Evolutionary conservation across 2,329 filamentous ascomycete genomes (phyloP).

Genomic region (Colletotrichum lindemuthianum): DNA sequence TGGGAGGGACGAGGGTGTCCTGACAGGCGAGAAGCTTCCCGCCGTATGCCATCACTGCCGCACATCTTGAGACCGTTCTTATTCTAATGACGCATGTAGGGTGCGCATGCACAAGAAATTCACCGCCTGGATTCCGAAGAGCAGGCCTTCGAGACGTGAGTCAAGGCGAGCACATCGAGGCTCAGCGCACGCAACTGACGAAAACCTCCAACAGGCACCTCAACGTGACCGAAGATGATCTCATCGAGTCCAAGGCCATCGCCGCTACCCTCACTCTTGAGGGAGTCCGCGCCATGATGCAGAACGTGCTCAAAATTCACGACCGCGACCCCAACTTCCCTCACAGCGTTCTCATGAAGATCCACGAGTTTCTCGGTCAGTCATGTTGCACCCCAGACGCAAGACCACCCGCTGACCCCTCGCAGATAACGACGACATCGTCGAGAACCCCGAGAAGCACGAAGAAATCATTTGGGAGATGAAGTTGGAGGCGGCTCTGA

Average conservation of each 20-base stretch:
- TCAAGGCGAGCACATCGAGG: background rate
- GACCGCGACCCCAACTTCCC: slow-evolving; percentile 57
- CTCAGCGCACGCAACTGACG: background rate
- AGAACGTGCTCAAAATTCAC: slow-evolving; percentile 52
- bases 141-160: slow-evolving; percentile 30
- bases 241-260: slow-evolving; percentile 54
- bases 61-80: background rate
- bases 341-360: slow-evolving; percentile 50
- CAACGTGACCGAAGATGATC: slow-evolving; percentile 53
- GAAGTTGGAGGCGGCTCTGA: slow-evolving; percentile 64
- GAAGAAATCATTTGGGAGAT: slow-evolving; percentile 61
- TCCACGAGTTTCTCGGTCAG: slow-evolving; percentile 52
- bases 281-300: slow-evolving; percentile 50
- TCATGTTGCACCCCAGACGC: slow-evolving; percentile 45
- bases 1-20: slow-evolving; percentile 20
- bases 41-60: slow-evolving; percentile 6
- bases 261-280: slow-evolving; percentile 48
- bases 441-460: slow-evolving; percentile 57
- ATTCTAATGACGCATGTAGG: background rate
- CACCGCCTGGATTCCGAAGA: slow-evolving; percentile 28
- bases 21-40: slow-evolving; percentile 31
- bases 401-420: background rate
- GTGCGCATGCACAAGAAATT: slow-evolving; percentile 10
- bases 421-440: slow-evolving; percentile 42
- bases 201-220: slow-evolving; percentile 37